These are phyloP conservation scores for Kazachstania sp. DNA, from an alignment of 1,139 yeast species.

Conservation along the genomic window DNA sequence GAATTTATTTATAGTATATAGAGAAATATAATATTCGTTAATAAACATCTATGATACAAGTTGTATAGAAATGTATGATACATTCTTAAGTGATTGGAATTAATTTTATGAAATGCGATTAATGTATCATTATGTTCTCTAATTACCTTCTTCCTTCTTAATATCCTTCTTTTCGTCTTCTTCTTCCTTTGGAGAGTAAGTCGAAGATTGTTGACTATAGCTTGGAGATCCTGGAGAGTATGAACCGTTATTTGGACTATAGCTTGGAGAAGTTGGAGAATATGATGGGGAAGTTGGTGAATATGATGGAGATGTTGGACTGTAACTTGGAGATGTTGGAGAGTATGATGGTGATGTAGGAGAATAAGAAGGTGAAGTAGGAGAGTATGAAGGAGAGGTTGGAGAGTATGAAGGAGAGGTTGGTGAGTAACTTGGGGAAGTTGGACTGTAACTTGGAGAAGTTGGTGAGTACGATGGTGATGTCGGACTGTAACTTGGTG, in stretches of 20 bases:
- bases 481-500: constrained; percentile 61
- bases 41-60: constrained; percentile 6
- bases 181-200: constrained; percentile 40
- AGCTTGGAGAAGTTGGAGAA: constrained; percentile 65
- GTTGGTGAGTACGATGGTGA: constrained; percentile 59
- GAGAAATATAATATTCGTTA: constrained; percentile 1
- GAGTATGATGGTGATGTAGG: constrained; percentile 59
- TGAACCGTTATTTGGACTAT: constrained; percentile 60
- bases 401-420: constrained; percentile 58
- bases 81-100: neutral
- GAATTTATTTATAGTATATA: neutral
- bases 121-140: neutral
- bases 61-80: constrained; percentile 2
- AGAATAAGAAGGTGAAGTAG: constrained; percentile 50
- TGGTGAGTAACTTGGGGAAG: constrained; percentile 50
- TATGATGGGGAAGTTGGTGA: constrained; percentile 68
- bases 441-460: constrained; percentile 53
- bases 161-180: constrained; percentile 11
- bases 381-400: constrained; percentile 44
- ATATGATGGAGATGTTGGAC: constrained; percentile 69
- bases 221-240: constrained; percentile 69
- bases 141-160: neutral
- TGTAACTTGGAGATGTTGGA: constrained; percentile 67
- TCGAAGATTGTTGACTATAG: constrained; percentile 43
- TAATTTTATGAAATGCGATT: constrained; percentile 4